A percentile compares a stretch with the other conserved stretches of the same genome.
Evolutionary conservation across 352 stramenopile species (phyloP).

Genomic region (Globisporangium sylvaticum): DNA sequence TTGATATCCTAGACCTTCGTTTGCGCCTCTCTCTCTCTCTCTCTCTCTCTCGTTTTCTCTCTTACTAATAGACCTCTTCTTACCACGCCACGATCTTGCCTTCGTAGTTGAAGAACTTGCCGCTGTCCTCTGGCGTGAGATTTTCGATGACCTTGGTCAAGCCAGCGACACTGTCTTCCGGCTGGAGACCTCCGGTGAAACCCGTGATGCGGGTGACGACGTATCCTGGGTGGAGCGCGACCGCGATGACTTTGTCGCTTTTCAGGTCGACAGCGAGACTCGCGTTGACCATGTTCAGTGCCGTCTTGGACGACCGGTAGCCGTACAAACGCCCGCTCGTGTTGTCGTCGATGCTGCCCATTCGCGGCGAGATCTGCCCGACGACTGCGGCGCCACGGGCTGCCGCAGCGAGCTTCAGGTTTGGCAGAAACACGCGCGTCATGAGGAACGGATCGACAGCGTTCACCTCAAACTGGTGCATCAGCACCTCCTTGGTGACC

Average conservation of each 20-base stretch:
- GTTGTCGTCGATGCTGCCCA: slow-evolving; percentile 23
- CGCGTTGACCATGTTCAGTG: slow-evolving; percentile 46
- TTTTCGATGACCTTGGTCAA: slow-evolving; percentile 26
- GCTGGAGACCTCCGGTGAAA: slow-evolving; percentile 17
- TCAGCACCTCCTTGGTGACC: slow-evolving; percentile 19
- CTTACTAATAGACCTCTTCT: too few species aligned
- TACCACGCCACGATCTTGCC: slow-evolving; percentile 29
- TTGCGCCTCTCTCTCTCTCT: too few species aligned
- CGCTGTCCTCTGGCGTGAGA: slow-evolving; percentile 25
- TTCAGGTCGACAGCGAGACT: slow-evolving; percentile 28
- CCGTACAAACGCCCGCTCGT: slow-evolving; percentile 26
- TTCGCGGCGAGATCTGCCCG: slow-evolving; percentile 20
- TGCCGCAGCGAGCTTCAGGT: slow-evolving; percentile 17
- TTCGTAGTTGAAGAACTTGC: slow-evolving; percentile 27
- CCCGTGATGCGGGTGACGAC: slow-evolving; percentile 31
- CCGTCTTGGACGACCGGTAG: slow-evolving; percentile 54
- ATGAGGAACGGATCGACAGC: slow-evolving; percentile 32
- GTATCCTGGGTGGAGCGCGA: slow-evolving; percentile 33
- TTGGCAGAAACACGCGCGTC: slow-evolving; percentile 24
- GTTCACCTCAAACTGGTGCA: slow-evolving; percentile 40
- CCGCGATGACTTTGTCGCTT: slow-evolving; percentile 20
- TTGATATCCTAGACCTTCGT: too few species aligned
- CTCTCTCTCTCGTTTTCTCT: not conserved
- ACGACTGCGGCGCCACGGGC: slow-evolving; percentile 15
- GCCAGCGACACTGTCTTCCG: slow-evolving; percentile 22